Base-by-base conservation (phyloP, 2,329 filamentous ascomycete species). In the Xylariaceae sp. region DNA sequence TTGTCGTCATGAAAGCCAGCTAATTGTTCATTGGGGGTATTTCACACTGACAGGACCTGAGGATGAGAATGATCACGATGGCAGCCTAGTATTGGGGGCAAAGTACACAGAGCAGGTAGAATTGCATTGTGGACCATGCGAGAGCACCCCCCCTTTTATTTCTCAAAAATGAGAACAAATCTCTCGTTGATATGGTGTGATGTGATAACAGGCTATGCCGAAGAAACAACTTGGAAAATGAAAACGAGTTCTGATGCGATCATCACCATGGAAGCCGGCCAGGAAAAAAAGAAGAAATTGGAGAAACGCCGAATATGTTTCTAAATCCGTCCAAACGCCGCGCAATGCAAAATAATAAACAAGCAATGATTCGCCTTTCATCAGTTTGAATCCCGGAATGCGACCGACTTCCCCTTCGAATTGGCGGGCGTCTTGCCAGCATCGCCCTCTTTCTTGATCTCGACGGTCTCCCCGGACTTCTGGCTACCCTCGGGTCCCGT, bases 371-470 rank as follows among this genome's bases (percentile, higher is more conserved):
- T 63, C 61, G 10, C 59, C 56, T 35, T 65, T 61, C 60, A 65
- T 62, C 2, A n/a, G 34, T 55, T 61, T 34, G 59, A 61, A 15
- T 55, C 49, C 58, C 67, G 67, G 45, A 71, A 70, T n/a, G 68
- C 66, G 18, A 70, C 69, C 6, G 68, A 69, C 61, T 71, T 72
- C 9, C 64, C 70, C 58, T 68, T 69, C 34, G 58, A 37, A 18
- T 66, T 68, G 11, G 59, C 47, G 9, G 62, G 62, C 34, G 51
- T 64, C 57, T 58, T 68, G 8, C 34, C 51, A n/a, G 53, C 53
- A 3, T 44, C 54, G 9, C 58, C 66, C 51, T 71, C 66, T 45
- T 67, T 64, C 62, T 72, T 72, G 30, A 67, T 56, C 44, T 66
- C 62, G 23, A 64, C 53, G 18, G 59, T 55, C 15, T 60, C 65